A percentile compares a stretch with the other conserved stretches of the same genome.
Conservation (phyloP, 441 rosid genomes). For the Adansonia madagascariensis region DNA sequence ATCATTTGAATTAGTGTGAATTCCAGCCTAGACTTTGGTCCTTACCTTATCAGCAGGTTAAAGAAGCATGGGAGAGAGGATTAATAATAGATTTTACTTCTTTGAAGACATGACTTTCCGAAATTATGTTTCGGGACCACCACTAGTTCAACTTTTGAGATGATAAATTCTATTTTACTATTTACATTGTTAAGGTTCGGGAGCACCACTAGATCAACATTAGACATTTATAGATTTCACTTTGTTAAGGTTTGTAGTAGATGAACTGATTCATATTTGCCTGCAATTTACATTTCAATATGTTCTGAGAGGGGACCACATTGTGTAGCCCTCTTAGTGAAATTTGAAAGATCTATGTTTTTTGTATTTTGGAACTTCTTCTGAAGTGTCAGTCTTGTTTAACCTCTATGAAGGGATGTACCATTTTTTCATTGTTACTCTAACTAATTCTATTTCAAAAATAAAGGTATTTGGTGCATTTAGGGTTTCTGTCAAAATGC, state of each 20-base stretch:
- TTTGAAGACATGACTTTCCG: not conserved
- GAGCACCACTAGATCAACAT: too few relatives aligned
- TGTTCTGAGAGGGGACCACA: not conserved
- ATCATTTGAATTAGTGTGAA: not conserved
- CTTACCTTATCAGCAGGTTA: not conserved
- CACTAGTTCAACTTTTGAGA: not conserved
- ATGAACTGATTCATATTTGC: not conserved
- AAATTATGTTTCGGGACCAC: not conserved
- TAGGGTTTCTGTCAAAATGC: constrained; percentile 88
- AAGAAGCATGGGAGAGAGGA: not conserved
- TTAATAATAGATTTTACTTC: constrained; percentile 8
- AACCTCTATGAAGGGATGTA: constrained; percentile 25
- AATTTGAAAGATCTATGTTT: constrained; percentile 1
- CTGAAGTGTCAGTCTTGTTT: constrained; percentile 21
- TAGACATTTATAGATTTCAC: constrained; percentile 10
- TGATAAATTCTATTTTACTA: not conserved
- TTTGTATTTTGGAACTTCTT: constrained; percentile 7
- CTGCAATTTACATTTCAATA: constrained; percentile 10
- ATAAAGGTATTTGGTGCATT: constrained; percentile 97
- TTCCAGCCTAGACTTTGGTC: not conserved
- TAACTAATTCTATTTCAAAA: constrained; percentile 33
- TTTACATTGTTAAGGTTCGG: not conserved
- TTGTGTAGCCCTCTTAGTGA: constrained; percentile 6
- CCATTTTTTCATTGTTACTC: constrained; percentile 26
- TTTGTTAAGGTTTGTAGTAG: constrained; percentile 5